Conservation (phyloP, 139 green algal species). For the Closterium sp. region DNA sequence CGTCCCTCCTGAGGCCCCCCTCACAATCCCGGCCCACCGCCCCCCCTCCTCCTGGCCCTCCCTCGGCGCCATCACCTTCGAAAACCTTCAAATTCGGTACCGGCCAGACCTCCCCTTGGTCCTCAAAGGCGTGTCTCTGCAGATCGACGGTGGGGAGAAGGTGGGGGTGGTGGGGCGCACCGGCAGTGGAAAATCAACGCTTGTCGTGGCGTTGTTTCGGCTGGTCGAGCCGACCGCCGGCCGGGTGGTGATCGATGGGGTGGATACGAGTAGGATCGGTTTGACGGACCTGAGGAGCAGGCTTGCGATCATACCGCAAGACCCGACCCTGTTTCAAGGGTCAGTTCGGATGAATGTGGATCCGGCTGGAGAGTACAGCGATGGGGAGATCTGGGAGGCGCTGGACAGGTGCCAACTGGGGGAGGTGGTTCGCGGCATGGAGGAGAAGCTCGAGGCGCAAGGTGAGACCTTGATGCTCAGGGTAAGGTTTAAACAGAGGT, state of each 20-base stretch:
- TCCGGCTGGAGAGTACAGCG: slow-evolving; percentile 71
- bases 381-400: slow-evolving; percentile 67
- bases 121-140: slow-evolving; percentile 68
- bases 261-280: slow-evolving; percentile 77
- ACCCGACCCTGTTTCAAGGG: slow-evolving; percentile 90
- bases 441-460: slow-evolving; percentile 14
- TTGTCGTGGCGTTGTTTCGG: slow-evolving; percentile 72
- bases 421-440: neutral
- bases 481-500: too few relatives aligned
- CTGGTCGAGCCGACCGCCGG: slow-evolving; percentile 66
- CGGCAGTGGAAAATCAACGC: slow-evolving; percentile 67
- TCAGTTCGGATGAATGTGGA: slow-evolving; percentile 88
- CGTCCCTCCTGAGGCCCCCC: neutral
- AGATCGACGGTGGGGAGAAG: slow-evolving; percentile 63
- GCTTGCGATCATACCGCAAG: slow-evolving; percentile 79
- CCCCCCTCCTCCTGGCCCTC: neutral
- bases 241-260: slow-evolving; percentile 79
- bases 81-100: slow-evolving; percentile 71
- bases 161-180: slow-evolving; percentile 73
- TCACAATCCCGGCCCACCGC: neutral
- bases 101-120: slow-evolving; percentile 77
- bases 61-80: neutral
- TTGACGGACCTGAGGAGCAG: slow-evolving; percentile 64
- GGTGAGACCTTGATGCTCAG: slow-evolving; percentile 43
- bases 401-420: slow-evolving; percentile 58